Evolutionary conservation across 805 yeast genomes (phyloP).

Genomic region (Ogataea zsoltii): DNA sequence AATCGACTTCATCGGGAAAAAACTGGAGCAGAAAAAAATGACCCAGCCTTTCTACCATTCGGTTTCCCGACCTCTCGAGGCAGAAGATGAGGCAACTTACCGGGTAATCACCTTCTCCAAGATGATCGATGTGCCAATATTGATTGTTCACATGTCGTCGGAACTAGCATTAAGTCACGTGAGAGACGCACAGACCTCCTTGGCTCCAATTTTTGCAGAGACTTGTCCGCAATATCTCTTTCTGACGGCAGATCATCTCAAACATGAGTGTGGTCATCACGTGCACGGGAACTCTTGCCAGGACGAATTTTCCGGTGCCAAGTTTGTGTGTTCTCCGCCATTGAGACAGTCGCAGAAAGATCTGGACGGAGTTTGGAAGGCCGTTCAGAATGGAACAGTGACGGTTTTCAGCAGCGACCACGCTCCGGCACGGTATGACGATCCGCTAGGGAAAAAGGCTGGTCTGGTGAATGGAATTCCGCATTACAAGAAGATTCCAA

Average conservation of each 20-base stretch:
- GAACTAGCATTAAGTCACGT: slow-evolving; percentile 43
- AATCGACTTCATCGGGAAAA: slow-evolving; percentile 35
- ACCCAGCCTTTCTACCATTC: slow-evolving; percentile 48
- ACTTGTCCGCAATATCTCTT: slow-evolving; percentile 53
- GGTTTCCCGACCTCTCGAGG: slow-evolving; percentile 43
- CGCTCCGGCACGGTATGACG: slow-evolving; percentile 45
- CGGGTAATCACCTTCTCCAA: slow-evolving; percentile 46
- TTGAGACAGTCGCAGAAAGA: slow-evolving; percentile 41
- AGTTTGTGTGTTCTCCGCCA: slow-evolving; percentile 53
- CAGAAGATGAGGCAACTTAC: slow-evolving; percentile 52
- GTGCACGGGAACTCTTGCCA: slow-evolving; percentile 19
- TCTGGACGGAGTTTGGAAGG: slow-evolving; percentile 46
- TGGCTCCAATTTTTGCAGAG: slow-evolving; percentile 47
- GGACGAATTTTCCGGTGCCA: slow-evolving; percentile 48
- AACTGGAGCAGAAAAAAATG: slow-evolving; percentile 38
- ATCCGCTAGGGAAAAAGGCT: slow-evolving; percentile 42
- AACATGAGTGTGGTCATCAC: slow-evolving; percentile 27
- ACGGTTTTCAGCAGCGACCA: slow-evolving; percentile 49
- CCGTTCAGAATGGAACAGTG: slow-evolving; percentile 47
- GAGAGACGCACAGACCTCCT: slow-evolving; percentile 41
- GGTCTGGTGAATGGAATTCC: slow-evolving; percentile 43
- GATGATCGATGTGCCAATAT: slow-evolving; percentile 44
- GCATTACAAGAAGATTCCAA: slow-evolving; percentile 45
- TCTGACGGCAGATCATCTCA: slow-evolving; percentile 40
- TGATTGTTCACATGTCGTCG: slow-evolving; percentile 51